Percentiles rank a stretch among this genome's conserved stretches.
phyloP scores from a whole-genome alignment of 306 rosid genomes.

The Cicer bijugum region DNA sequence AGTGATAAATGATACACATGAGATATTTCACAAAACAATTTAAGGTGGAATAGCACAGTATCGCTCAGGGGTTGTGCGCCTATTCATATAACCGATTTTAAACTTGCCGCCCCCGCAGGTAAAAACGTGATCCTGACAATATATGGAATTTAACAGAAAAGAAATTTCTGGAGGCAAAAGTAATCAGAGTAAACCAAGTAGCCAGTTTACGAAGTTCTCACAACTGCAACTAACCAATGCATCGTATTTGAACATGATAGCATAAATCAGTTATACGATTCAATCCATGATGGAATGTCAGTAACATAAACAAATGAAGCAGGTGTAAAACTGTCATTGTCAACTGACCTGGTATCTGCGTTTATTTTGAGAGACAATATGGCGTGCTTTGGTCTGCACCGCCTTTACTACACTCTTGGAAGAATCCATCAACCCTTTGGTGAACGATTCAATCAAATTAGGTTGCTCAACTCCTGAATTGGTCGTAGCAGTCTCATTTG shows the following conservation, averaged over 20 bases:
- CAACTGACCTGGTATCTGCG: slow-evolving; percentile 83
- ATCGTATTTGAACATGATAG: slow-evolving; percentile 17
- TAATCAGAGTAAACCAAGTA: slow-evolving; percentile 24
- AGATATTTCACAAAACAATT: not conserved
- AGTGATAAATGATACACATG: not conserved
- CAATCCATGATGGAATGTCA: slow-evolving; percentile 17
- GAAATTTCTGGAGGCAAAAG: slow-evolving; percentile 11
- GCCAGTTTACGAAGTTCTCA: slow-evolving; percentile 17
- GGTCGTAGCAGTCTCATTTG: slow-evolving; percentile 52
- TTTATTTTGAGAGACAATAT: slow-evolving; percentile 86
- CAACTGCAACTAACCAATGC: slow-evolving; percentile 34
- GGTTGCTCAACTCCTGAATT: slow-evolving; percentile 47
- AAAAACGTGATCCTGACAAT: slow-evolving; percentile 25
- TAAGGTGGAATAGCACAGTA: not conserved
- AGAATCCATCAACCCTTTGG: slow-evolving; percentile 74
- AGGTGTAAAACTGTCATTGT: slow-evolving; percentile 8
- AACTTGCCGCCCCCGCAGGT: slow-evolving; percentile 8
- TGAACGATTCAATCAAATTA: slow-evolving; percentile 68
- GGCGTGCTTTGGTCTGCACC: slow-evolving; percentile 94
- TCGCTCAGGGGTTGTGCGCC: not conserved
- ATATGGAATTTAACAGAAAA: slow-evolving; percentile 18
- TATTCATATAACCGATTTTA: slow-evolving; percentile 1
- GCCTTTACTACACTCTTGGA: slow-evolving; percentile 84
- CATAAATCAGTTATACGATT: not conserved
- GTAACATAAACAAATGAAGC: slow-evolving; percentile 30